Evolutionary conservation across 345 rosid species (phyloP).

Genomic region (Eucalyptus tenuipes): DNA sequence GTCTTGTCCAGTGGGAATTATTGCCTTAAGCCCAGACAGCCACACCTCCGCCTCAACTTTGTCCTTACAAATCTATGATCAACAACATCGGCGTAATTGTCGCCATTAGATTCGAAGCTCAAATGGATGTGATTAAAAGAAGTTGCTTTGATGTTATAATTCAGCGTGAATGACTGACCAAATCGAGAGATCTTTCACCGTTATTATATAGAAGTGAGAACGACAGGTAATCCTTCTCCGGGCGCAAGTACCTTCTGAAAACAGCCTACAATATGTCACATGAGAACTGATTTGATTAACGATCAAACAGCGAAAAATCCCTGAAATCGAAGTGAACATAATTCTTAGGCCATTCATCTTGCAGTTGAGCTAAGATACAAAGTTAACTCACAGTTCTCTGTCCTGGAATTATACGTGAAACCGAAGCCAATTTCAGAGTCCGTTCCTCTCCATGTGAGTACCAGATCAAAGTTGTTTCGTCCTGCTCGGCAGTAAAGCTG

Average conservation of each 20-base stretch:
- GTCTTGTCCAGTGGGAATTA: slow-evolving; percentile 29
- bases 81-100: background rate
- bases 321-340: background rate
- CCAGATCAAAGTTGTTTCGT: slow-evolving; percentile 82
- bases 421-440: slow-evolving; percentile 48
- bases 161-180: slow-evolving; percentile 44
- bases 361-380: background rate
- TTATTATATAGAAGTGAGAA: slow-evolving; percentile 88
- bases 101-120: background rate
- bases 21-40: slow-evolving; percentile 69
- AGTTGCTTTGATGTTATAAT: background rate
- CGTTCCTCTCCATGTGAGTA: slow-evolving; percentile 69
- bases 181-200: slow-evolving; percentile 87
- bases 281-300: background rate
- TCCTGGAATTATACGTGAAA: slow-evolving; percentile 68
- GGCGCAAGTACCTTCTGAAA: slow-evolving; percentile 82
- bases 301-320: background rate
- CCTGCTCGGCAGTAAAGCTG: slow-evolving; percentile 28
- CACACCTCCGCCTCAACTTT: slow-evolving; percentile 88
- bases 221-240: slow-evolving; percentile 89
- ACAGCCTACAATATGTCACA: slow-evolving; percentile 44
- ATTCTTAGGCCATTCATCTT: background rate
- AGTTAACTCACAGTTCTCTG: slow-evolving; percentile 81
- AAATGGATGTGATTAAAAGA: background rate
- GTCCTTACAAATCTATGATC: slow-evolving; percentile 87